Conservation (phyloP, 805 yeast genomes). For the Candida khao-thaluensis region DNA sequence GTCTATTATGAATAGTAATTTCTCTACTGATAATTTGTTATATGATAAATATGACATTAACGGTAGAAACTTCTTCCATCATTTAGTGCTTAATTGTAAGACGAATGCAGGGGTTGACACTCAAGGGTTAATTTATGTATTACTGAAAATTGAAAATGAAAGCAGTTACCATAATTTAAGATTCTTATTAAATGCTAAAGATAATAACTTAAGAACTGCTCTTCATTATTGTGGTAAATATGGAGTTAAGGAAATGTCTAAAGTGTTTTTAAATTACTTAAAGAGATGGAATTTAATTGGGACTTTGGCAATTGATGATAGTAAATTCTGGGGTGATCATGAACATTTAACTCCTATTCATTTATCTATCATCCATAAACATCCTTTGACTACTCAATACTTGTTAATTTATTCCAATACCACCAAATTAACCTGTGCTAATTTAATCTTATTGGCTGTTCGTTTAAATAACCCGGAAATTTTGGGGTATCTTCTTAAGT, state of each 20-base stretch:
- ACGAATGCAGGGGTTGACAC: constrained; percentile 33
- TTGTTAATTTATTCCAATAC: constrained; percentile 48
- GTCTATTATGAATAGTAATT: constrained; percentile 34
- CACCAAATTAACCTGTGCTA: constrained; percentile 48
- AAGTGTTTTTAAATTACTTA: constrained; percentile 54
- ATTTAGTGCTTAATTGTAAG: constrained; percentile 61
- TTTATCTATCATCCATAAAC: constrained; percentile 77
- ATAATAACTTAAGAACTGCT: constrained; percentile 79
- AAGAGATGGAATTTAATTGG: constrained; percentile 60
- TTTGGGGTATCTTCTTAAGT: constrained; percentile 49
- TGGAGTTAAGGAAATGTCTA: constrained; percentile 68
- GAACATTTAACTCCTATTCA: constrained; percentile 82
- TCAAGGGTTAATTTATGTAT: constrained; percentile 57
- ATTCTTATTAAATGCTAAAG: constrained; percentile 56
- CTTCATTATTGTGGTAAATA: constrained; percentile 87
- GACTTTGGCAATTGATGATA: constrained; percentile 53
- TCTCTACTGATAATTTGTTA: constrained; percentile 21
- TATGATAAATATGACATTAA: constrained; percentile 69
- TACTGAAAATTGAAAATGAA: constrained; percentile 43
- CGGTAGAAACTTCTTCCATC: constrained; percentile 83
- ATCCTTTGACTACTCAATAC: constrained; percentile 69
- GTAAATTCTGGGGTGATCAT: constrained; percentile 66
- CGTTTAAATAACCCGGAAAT: constrained; percentile 62
- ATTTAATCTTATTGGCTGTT: constrained; percentile 64
- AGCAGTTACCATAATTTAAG: constrained; percentile 14